These are phyloP conservation scores for Stachybotrys echinatus DNA, from an alignment of 2,329 filamentous ascomycete species.

Conservation along the genomic window DNA sequence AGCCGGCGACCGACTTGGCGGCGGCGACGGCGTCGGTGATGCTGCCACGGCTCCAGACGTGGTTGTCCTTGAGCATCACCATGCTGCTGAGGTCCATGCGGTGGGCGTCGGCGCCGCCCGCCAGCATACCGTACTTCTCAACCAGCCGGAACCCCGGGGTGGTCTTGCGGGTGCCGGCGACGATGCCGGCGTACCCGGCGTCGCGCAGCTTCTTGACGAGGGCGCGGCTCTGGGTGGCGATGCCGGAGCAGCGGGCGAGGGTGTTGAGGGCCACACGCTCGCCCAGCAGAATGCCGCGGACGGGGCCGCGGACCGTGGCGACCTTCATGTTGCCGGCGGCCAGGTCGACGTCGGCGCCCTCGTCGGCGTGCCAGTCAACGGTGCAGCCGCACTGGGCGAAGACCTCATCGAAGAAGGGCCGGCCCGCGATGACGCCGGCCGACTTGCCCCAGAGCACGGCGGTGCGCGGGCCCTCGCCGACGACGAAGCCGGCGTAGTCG, in stretches of 20 bases:
- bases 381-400: slow-evolving; percentile 84
- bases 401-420: slow-evolving; percentile 93
- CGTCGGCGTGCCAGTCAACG: slow-evolving; percentile 81
- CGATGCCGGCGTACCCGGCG: slow-evolving; percentile 71
- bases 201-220: slow-evolving; percentile 51
- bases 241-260: slow-evolving; percentile 83
- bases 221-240: slow-evolving; percentile 64
- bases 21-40: slow-evolving; percentile 83
- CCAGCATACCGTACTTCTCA: slow-evolving; percentile 97
- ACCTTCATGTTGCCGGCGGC: slow-evolving; percentile 50
- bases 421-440: slow-evolving; percentile 78
- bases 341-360: slow-evolving; percentile 66
- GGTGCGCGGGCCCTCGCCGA: slow-evolving; percentile 62
- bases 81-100: slow-evolving; percentile 87
- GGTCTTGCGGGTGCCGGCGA: slow-evolving; percentile 96
- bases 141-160: slow-evolving; percentile 93
- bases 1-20: slow-evolving; percentile 79
- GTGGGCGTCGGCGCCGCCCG: slow-evolving; percentile 88
- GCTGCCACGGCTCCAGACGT: slow-evolving; percentile 85
- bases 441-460: slow-evolving; percentile 67
- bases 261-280: slow-evolving; percentile 91
- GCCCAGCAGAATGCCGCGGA: slow-evolving; percentile 74
- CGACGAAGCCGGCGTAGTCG: slow-evolving; percentile 96
- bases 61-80: slow-evolving; percentile 99
- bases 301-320: slow-evolving; percentile 82